Conservation (phyloP, 2,329 filamentous ascomycete genomes). For the Macrophomina pseudophaseolina region DNA sequence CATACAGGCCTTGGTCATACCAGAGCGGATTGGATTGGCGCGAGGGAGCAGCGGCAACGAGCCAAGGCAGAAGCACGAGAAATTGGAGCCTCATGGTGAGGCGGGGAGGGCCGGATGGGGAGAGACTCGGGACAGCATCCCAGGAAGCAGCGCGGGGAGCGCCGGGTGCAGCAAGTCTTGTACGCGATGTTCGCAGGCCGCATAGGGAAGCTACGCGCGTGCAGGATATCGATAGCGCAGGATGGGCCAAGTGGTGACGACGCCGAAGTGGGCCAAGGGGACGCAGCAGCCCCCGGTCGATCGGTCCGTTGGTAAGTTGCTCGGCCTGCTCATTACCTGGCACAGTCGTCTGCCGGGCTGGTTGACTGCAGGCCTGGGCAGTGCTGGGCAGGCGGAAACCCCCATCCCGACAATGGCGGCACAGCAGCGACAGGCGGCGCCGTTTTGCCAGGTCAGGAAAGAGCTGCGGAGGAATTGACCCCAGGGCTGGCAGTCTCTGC, state of each 20-base stretch:
- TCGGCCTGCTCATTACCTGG: neutral
- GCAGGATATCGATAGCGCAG: slow-evolving; percentile 1
- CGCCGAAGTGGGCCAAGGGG: slow-evolving; percentile 17
- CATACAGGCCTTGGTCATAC: slow-evolving; percentile 26
- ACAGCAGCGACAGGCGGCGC: neutral
- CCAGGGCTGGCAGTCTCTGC: neutral
- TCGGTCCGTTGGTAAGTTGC: neutral
- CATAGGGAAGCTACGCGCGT: slow-evolving; percentile 7
- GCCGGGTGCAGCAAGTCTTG: neutral
- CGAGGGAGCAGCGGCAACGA: slow-evolving; percentile 11
- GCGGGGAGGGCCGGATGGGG: neutral
- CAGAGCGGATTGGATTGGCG: slow-evolving; percentile 25
- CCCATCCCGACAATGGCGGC: neutral
- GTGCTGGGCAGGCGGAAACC: neutral
- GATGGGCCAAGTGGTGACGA: slow-evolving; percentile 12
- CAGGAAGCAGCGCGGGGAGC: neutral
- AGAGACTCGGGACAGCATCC: neutral
- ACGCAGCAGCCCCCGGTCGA: neutral
- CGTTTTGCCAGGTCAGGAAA: neutral
- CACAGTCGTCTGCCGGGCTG: neutral
- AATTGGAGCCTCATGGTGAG: slow-evolving; percentile 16
- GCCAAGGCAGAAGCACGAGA: slow-evolving; percentile 12
- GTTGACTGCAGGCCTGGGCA: neutral
- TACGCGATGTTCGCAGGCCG: neutral
- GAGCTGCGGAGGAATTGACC: neutral